Percentiles rank a stretch among this genome's conserved stretches.
Evolutionary conservation across 148 eudicot species (phyloP).

Genomic region (Dysphania ambrosioides): DNA sequence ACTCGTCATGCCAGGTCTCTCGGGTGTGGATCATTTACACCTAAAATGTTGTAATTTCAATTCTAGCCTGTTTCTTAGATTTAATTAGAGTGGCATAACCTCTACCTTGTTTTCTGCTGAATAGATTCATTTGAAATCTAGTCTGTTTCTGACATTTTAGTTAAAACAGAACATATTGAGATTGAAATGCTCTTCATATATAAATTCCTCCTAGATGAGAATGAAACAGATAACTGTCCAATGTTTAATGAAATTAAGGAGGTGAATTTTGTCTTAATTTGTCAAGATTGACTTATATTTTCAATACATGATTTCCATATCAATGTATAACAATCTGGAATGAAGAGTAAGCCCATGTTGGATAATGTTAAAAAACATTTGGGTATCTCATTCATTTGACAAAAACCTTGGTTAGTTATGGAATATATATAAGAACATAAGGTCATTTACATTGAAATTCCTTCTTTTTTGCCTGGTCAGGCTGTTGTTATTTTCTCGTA

Average conservation of each 20-base stretch:
- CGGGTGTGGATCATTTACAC: too few species aligned
- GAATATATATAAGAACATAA: background rate
- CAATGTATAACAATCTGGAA: background rate
- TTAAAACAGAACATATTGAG: background rate
- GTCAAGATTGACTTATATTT: background rate
- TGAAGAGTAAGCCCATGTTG: background rate
- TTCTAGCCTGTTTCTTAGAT: too few species aligned
- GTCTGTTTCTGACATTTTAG: too few species aligned
- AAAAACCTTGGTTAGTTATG: background rate
- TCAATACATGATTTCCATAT: background rate
- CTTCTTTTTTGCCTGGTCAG: background rate
- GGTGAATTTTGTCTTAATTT: background rate
- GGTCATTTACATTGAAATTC: background rate
- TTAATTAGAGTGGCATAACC: too few species aligned
- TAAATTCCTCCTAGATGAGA: background rate
- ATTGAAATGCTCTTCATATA: background rate
- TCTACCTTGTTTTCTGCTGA: too few species aligned
- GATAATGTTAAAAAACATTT: background rate
- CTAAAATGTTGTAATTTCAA: too few species aligned
- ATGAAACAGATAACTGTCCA: background rate
- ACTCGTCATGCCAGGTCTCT: too few species aligned
- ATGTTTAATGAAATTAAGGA: background rate
- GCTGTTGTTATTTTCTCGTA: background rate
- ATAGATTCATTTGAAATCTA: too few species aligned
- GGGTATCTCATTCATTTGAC: background rate